Evolutionary conservation across 2,329 filamentous ascomycete genomes (phyloP), one percentile per base, ranked within the genome.

Genomic region (Aspergillus aculeatus): DNA sequence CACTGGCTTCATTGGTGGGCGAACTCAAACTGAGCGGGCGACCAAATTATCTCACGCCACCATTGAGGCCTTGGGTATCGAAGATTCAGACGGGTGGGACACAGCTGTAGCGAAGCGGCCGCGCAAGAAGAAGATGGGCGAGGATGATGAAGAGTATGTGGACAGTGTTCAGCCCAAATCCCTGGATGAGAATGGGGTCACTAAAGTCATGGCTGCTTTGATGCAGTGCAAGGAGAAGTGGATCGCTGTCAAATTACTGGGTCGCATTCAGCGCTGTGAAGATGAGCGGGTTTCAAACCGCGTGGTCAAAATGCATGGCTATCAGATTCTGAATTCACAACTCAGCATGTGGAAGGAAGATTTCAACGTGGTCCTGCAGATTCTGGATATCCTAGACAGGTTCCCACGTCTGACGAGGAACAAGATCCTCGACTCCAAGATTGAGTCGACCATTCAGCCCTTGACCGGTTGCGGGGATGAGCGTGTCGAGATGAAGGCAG

Each of bases 191-290:
- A 86, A 89, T 60, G 91, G 90, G 63, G 92, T 96, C 62, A 91
- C 89, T 69, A 96, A 96, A 78, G 92, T 97, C 75, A 96, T 97
- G 92, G 93, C 94, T 24, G 89, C 92, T 56, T 86, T 99, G 60
- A 93, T 96, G 87, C 94, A 97, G 75, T 96, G 92, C 83, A 96
- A 96, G 77, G 95, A 99, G 82, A 97, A 97, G 77, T 99, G 95
- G 95, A 97, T 99, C 75, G 92, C 91, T 2, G 92, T 97, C 77
- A 98, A 98, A 78, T 82, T 99, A 58, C 85, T 99, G 61, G 85
- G 88, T 66, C 93, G 95, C 55, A 92, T 99, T 63, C 91, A 96
- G 76, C 84, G 86, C 47, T 93, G 90, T 72, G 86, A 94, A 52
- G 92, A 97, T 67, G 92, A 96, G 71, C 87, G 87, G 64, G 91